Evolutionary conservation across 305 asterid genomes (phyloP).

Genomic region (Rubia tinctorum): DNA sequence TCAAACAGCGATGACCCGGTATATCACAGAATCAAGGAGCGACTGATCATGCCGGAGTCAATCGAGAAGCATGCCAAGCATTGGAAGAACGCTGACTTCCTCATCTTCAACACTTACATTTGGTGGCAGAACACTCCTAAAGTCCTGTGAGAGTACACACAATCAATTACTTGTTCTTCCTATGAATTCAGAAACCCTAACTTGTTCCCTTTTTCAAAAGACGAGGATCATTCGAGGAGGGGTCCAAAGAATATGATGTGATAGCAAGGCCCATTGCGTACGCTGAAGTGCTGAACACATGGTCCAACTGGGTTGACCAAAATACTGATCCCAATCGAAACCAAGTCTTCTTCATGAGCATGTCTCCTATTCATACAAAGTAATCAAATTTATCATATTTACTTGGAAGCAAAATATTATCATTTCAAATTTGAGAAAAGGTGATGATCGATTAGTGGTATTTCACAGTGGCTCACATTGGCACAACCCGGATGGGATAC

Average conservation of each 20-base stretch:
- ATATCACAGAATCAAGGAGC: constrained; percentile 79
- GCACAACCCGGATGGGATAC: constrained; percentile 83
- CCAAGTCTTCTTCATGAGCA: constrained; percentile 86
- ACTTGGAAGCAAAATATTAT: no score
- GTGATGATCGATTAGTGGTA: background rate
- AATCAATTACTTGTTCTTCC: no score
- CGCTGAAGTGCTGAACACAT: constrained; percentile 65
- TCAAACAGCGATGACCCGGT: constrained; percentile 87
- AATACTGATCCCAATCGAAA: constrained; percentile 59
- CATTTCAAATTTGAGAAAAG: no score
- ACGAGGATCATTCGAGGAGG: constrained; percentile 80
- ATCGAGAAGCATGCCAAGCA: constrained; percentile 76
- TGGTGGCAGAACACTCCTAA: constrained; percentile 99
- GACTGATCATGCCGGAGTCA: constrained; percentile 77
- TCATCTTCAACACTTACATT: constrained; percentile 82
- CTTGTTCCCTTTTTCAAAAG: constrained; percentile 6
- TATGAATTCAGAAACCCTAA: background rate
- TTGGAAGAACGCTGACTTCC: constrained; percentile 85
- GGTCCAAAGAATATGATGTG: constrained; percentile 72
- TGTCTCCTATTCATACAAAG: constrained; percentile 97
- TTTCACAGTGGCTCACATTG: constrained; percentile 79
- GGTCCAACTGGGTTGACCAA: constrained; percentile 86
- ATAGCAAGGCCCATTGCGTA: constrained; percentile 70
- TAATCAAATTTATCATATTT: constrained; percentile 18
- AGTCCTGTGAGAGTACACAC: constrained; percentile 57